These are phyloP conservation scores for Fimicolochytrium jonesii DNA, from an alignment of 192 early-diverging fungal genomes.

Conservation along the genomic window DNA sequence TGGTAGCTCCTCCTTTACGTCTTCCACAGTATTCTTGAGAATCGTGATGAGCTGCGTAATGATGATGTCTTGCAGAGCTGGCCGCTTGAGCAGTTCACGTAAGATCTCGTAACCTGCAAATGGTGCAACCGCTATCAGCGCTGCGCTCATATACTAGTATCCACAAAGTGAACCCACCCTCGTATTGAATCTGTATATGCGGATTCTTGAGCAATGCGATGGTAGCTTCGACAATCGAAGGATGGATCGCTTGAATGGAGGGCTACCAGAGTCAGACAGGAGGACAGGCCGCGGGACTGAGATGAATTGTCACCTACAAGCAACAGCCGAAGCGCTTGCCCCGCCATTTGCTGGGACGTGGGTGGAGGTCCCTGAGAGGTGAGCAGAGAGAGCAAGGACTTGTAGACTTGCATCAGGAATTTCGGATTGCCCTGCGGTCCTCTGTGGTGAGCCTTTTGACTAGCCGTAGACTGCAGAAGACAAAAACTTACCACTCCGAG, in stretches of 20 bases:
- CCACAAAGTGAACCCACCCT: constrained; percentile 35
- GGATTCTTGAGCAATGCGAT: constrained; percentile 45
- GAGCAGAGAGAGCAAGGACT: constrained; percentile 51
- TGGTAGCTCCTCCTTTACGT: constrained; percentile 24
- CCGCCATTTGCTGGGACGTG: constrained; percentile 57
- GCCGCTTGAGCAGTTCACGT: constrained; percentile 38
- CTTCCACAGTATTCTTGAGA: constrained; percentile 42
- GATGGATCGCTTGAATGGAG: constrained; percentile 47
- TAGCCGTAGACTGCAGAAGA: too few relatives aligned
- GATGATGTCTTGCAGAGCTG: constrained; percentile 47
- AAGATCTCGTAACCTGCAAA: constrained; percentile 51
- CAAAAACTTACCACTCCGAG: constrained; percentile 47
- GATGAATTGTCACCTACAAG: constrained; percentile 27
- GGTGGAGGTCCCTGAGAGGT: constrained; percentile 43
- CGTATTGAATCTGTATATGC: constrained; percentile 62
- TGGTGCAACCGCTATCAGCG: background rate
- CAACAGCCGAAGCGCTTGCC: constrained; percentile 53
- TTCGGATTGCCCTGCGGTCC: constrained; percentile 55
- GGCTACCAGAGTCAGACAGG: constrained; percentile 28
- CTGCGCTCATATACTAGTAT: background rate
- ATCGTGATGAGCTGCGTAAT: constrained; percentile 45
- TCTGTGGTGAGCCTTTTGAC: too few relatives aligned
- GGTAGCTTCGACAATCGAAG: constrained; percentile 52
- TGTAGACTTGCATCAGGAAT: constrained; percentile 62
- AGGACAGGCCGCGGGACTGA: background rate